Evolutionary conservation across 352 stramenopile genomes (phyloP).

Genomic region (Globisporangium spinosum): DNA sequence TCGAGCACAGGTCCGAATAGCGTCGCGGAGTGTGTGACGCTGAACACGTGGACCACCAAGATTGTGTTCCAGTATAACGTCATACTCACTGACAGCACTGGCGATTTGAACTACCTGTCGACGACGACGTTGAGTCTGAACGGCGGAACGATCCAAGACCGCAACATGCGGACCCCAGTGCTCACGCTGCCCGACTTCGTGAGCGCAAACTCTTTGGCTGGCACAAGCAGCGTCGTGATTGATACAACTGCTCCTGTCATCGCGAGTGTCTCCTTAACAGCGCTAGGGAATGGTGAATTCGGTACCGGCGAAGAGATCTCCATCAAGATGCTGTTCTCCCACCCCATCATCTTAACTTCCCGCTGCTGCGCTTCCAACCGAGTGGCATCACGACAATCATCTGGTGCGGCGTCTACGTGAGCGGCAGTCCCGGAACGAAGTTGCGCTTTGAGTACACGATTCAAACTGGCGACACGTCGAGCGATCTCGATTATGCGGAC

Average conservation of each 20-base stretch:
- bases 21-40: constrained; percentile 47
- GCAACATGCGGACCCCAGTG: constrained; percentile 51
- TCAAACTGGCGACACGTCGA: constrained; percentile 61
- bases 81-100: constrained; percentile 38
- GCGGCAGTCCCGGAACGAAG: constrained; percentile 40
- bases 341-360: constrained; percentile 37
- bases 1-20: constrained; percentile 37
- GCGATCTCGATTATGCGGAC: constrained; percentile 62
- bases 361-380: constrained; percentile 55
- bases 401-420: constrained; percentile 54
- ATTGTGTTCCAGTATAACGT: constrained; percentile 75
- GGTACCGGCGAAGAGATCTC: constrained; percentile 60
- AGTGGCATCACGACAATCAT: constrained; percentile 47
- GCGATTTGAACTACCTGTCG: constrained; percentile 63
- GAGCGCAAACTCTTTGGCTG: constrained; percentile 38
- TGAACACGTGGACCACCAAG: constrained; percentile 50
- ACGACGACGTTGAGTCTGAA: constrained; percentile 47
- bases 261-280: constrained; percentile 39
- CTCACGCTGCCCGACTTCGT: constrained; percentile 51
- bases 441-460: constrained; percentile 77
- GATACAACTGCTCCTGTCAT: constrained; percentile 69
- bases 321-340: constrained; percentile 56
- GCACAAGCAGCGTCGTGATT: constrained; percentile 56
- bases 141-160: constrained; percentile 58
- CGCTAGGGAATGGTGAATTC: constrained; percentile 64